phyloP scores from a whole-genome alignment of 805 yeast species.

The Candida nitratophila region DNA sequence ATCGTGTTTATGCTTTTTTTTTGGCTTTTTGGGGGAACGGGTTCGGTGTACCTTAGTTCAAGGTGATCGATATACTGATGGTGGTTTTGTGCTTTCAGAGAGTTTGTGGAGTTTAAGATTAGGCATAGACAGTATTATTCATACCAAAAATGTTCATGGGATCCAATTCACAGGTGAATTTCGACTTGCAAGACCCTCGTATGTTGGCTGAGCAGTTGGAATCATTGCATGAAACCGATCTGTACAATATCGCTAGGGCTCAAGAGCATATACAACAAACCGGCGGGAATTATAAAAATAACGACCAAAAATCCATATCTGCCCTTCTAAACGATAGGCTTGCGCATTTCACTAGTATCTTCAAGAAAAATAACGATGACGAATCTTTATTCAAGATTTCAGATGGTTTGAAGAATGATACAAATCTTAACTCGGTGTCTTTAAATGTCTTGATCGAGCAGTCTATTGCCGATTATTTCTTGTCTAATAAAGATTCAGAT shows the following conservation, averaged over 20 bases:
- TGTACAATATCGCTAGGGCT: background rate
- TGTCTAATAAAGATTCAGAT: background rate
- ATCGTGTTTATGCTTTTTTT: no score
- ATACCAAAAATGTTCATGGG: background rate
- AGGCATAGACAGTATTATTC: no score
- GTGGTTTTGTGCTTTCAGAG: no score
- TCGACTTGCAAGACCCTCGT: background rate
- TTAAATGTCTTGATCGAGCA: slow-evolving; percentile 13
- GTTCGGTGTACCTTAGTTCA: no score
- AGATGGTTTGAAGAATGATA: background rate
- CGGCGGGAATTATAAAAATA: background rate
- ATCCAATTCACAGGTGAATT: background rate
- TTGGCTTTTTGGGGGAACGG: no score
- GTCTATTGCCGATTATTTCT: slow-evolving; percentile 11
- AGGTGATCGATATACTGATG: no score
- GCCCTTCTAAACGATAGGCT: background rate
- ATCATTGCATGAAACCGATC: background rate
- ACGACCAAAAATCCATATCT: no score
- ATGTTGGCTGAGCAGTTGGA: background rate
- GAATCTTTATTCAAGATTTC: background rate
- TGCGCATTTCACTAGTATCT: background rate
- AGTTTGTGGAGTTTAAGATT: no score
- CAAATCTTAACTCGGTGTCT: background rate
- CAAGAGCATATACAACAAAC: background rate
- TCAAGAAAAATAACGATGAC: background rate